Percentiles rank a stretch among this genome's conserved stretches.
Conservation (phyloP, 1,139 yeast species). For the Wickerhamomyces sp. region DNA sequence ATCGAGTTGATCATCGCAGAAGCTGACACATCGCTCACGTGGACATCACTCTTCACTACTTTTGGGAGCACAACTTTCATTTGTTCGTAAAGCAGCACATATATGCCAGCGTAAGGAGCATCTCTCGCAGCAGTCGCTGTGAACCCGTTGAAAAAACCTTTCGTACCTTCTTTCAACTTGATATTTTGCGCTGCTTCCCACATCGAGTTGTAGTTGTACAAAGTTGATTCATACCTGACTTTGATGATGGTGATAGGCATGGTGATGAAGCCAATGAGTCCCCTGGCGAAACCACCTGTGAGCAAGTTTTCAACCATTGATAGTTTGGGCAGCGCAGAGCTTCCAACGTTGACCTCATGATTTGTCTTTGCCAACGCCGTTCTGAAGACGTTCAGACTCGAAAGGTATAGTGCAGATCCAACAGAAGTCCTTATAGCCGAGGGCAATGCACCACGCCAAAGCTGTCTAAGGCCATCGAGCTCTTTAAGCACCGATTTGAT, state of each 20-base stretch:
- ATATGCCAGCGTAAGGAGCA: conserved; percentile 94
- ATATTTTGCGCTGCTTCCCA: conserved; percentile 58
- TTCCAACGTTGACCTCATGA: conserved; percentile 17
- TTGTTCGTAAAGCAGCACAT: conserved; percentile 78
- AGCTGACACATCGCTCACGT: conserved; percentile 25
- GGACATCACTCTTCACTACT: background rate
- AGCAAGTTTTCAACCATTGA: conserved; percentile 64
- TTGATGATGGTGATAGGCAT: conserved; percentile 98
- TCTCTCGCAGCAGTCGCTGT: conserved; percentile 86
- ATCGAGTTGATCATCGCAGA: conserved; percentile 61
- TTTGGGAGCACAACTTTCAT: conserved; percentile 42
- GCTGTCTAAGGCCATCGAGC: conserved; percentile 42
- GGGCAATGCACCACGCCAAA: conserved; percentile 95
- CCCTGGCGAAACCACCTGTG: conserved; percentile 78
- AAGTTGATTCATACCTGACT: conserved; percentile 78
- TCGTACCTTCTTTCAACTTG: conserved; percentile 42
- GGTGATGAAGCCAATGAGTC: conserved; percentile 78
- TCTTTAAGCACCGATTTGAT: conserved; percentile 40
- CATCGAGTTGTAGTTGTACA: conserved; percentile 66
- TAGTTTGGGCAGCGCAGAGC: conserved; percentile 57
- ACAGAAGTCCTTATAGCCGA: conserved; percentile 85
- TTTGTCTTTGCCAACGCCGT: conserved; percentile 38
- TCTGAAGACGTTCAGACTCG: conserved; percentile 63
- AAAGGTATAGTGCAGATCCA: conserved; percentile 83
- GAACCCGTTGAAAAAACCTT: conserved; percentile 81